Conservation (phyloP, 2,329 filamentous ascomycete species). For the Fusarium concolor region DNA sequence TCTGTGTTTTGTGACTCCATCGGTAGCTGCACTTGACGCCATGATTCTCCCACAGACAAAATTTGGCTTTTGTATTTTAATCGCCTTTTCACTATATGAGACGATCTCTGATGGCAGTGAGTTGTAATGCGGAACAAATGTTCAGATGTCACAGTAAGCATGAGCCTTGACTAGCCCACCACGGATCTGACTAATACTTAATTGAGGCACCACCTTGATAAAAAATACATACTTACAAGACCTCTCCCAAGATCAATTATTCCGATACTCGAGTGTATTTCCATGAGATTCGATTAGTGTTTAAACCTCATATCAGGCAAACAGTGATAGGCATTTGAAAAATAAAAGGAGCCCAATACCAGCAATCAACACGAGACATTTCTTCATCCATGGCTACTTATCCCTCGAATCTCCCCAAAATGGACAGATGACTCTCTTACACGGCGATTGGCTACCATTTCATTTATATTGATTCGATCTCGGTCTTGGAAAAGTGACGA, state of each 20-base stretch:
- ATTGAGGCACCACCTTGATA: constrained; percentile 11
- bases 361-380: background rate
- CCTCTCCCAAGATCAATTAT: background rate
- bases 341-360: too few relatives aligned
- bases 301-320: background rate
- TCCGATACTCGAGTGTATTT: background rate
- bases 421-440: background rate
- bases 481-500: background rate
- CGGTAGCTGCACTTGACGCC: constrained; percentile 33
- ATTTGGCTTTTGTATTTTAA: background rate
- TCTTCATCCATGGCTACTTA: background rate
- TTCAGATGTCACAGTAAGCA: constrained; percentile 9
- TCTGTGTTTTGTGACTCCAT: constrained; percentile 61
- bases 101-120: background rate
- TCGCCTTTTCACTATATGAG: background rate
- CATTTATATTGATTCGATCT: background rate
- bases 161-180: background rate
- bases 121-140: constrained; percentile 8
- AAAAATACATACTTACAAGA: background rate
- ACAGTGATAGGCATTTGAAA: too few relatives aligned
- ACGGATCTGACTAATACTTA: constrained; percentile 27
- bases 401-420: background rate
- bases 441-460: background rate
- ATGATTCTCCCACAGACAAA: constrained; percentile 22
- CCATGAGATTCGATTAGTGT: background rate